Evolutionary conservation across 768 basidiomycete genomes (phyloP).

Genomic region (Chalciporus sphaerocephalus): DNA sequence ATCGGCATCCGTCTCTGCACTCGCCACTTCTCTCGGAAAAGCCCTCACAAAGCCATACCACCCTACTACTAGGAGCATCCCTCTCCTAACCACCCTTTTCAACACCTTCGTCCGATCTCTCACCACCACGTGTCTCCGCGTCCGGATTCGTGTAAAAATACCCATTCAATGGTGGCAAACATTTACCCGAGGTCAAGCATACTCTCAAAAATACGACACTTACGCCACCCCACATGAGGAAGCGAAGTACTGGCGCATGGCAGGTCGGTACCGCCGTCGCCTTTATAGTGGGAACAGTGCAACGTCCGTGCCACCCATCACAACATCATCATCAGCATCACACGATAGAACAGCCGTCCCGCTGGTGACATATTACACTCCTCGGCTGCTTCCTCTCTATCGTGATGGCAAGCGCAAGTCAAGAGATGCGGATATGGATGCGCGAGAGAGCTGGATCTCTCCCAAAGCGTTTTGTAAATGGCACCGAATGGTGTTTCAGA

Average conservation of each 20-base stretch:
- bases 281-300: conserved; percentile 21
- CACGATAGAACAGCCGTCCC: conserved; percentile 10
- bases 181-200: neutral
- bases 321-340: conserved; percentile 4
- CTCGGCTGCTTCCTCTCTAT: conserved; percentile 39
- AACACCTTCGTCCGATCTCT: conserved; percentile 11
- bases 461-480: conserved; percentile 40
- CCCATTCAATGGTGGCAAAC: conserved; percentile 10
- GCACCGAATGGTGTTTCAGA: conserved; percentile 43
- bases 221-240: conserved; percentile 26
- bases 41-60: conserved; percentile 1
- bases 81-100: conserved; percentile 8
- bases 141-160: conserved; percentile 7
- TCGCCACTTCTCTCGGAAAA: conserved; percentile 6
- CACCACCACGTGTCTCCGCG: conserved; percentile 13
- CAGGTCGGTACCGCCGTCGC: conserved; percentile 25
- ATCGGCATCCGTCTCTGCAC: conserved; percentile 1
- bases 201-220: conserved; percentile 3
- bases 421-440: conserved; percentile 12
- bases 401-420: conserved; percentile 15
- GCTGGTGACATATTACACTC: conserved; percentile 32
- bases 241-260: conserved; percentile 30
- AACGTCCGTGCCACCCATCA: neutral
- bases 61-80: neutral
- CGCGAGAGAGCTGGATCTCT: conserved; percentile 28